Conservation (phyloP, 164 flowering plant species). For the Vitis amurensis region DNA sequence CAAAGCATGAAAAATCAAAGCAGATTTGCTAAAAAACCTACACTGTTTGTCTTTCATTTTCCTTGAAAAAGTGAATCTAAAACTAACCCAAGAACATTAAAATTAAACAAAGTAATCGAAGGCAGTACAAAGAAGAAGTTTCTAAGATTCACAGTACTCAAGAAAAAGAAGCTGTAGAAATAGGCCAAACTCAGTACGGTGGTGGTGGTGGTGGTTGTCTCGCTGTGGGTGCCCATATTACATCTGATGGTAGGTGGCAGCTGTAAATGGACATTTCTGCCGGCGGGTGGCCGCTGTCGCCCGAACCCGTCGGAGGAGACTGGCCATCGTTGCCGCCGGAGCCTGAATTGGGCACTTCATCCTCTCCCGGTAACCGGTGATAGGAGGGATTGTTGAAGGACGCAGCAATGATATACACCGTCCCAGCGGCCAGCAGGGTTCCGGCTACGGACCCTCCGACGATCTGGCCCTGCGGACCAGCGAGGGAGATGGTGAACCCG, state of each 20-base stretch:
- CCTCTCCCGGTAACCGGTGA: constrained; percentile 49
- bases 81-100: background rate
- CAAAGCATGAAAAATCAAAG: background rate
- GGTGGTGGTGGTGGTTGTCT: constrained; percentile 48
- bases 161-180: background rate
- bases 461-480: constrained; percentile 76
- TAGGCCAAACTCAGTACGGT: constrained; percentile 15
- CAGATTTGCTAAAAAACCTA: background rate
- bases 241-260: constrained; percentile 57
- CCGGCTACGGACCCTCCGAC: constrained; percentile 71
- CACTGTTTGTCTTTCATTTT: background rate
- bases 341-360: constrained; percentile 18
- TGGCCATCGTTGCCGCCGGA: constrained; percentile 25
- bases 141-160: constrained; percentile 4
- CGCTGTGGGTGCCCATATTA: constrained; percentile 66
- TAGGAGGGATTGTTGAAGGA: constrained; percentile 48
- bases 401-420: constrained; percentile 56
- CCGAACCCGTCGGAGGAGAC: constrained; percentile 26
- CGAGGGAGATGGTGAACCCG: constrained; percentile 52
- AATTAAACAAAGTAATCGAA: background rate
- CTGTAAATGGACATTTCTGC: constrained; percentile 39
- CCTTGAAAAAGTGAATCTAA: background rate
- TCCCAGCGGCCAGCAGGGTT: constrained; percentile 45
- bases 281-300: constrained; percentile 20
- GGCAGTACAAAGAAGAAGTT: background rate